Evolutionary conservation across 2,329 filamentous ascomycete species (phyloP).

Genomic region (Cryphonectria parasitica): DNA sequence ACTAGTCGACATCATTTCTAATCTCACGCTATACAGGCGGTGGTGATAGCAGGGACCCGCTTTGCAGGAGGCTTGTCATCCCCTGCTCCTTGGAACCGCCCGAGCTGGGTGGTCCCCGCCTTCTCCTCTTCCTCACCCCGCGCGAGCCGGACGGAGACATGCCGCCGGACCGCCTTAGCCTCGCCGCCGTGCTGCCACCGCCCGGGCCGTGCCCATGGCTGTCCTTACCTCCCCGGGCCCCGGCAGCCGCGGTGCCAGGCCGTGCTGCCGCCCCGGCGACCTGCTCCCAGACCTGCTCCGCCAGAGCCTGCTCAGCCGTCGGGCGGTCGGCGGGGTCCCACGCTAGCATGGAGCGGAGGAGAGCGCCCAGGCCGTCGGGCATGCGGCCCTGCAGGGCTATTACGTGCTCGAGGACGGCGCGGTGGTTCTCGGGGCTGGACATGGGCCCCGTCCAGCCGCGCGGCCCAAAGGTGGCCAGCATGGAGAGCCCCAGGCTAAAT

Average conservation of each 20-base stretch:
- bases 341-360: constrained; percentile 13
- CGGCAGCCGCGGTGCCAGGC: background rate
- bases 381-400: background rate
- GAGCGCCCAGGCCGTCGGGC: background rate
- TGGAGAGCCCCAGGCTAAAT: constrained; percentile 6
- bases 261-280: background rate
- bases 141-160: background rate
- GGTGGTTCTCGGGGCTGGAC: background rate
- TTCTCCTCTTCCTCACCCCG: background rate
- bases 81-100: background rate
- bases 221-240: background rate
- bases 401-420: background rate
- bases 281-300: background rate
- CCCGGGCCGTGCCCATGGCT: background rate
- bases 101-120: background rate
- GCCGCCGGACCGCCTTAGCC: background rate
- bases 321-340: constrained; percentile 7
- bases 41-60: background rate
- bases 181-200: background rate
- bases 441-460: background rate
- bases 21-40: background rate
- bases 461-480: background rate
- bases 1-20: no score
- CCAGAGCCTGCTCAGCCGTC: constrained; percentile 6
- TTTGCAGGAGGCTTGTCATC: background rate